These are phyloP conservation scores for Hypoxylon sp. DNA, from an alignment of 2,329 filamentous ascomycete species.

Conservation along the genomic window DNA sequence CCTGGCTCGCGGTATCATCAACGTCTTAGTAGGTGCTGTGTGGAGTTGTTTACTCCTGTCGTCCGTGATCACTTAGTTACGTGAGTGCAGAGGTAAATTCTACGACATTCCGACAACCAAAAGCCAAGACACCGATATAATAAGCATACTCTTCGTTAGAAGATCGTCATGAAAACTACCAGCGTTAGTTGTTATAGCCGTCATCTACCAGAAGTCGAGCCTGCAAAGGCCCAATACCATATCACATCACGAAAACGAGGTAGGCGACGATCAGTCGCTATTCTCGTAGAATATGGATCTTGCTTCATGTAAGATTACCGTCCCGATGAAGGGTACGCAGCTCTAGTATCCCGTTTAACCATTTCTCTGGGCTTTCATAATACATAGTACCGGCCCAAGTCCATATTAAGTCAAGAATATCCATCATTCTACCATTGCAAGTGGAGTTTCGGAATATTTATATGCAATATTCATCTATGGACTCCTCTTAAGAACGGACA, in stretches of 20 bases:
- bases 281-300: conserved; percentile 43
- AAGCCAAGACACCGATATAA: conserved; percentile 22
- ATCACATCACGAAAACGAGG: conserved; percentile 33
- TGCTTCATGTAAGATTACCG: conserved; percentile 43
- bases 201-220: conserved; percentile 12
- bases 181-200: conserved; percentile 14
- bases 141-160: conserved; percentile 5
- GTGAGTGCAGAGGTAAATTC: not conserved
- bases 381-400: conserved; percentile 29
- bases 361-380: conserved; percentile 5
- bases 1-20: not conserved
- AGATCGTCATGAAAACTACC: conserved; percentile 26
- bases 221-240: conserved; percentile 16
- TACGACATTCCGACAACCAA: conserved; percentile 21
- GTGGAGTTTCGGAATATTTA: conserved; percentile 43
- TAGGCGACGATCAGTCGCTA: conserved; percentile 29
- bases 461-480: conserved; percentile 34
- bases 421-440: conserved; percentile 24
- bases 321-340: conserved; percentile 40
- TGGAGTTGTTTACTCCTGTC: conserved; percentile 3
- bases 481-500: conserved; percentile 29
- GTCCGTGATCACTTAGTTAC: conserved; percentile 17
- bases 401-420: conserved; percentile 31
- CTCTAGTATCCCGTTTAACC: conserved; percentile 28
- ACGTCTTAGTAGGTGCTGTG: conserved; percentile 4